Conservation (phyloP, 768 basidiomycete genomes). For the Tephrocybe sp. region DNA sequence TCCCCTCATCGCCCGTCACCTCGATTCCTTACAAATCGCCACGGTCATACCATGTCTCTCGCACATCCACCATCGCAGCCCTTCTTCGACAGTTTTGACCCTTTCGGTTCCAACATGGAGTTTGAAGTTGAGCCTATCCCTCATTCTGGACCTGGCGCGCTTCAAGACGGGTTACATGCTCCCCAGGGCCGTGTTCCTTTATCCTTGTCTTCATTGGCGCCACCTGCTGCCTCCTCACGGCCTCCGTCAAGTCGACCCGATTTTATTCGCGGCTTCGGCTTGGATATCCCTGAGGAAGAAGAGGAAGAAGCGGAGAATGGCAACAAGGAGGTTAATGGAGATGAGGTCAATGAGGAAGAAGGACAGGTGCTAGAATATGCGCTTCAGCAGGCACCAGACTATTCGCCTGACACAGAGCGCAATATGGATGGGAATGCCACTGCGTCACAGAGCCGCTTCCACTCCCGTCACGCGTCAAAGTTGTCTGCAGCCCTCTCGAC, state of each 20-base stretch:
- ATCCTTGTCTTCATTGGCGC: conserved; percentile 43
- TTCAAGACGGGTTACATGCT: conserved; percentile 40
- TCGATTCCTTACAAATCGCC: conserved; percentile 50
- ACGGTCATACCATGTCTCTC: conserved; percentile 76
- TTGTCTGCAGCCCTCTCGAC: conserved; percentile 70
- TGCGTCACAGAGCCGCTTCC: conserved; percentile 48
- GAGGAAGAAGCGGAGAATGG: conserved; percentile 51
- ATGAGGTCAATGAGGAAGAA: conserved; percentile 38
- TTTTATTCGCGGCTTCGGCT: conserved; percentile 76
- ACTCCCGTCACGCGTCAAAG: conserved; percentile 70
- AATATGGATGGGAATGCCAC: conserved; percentile 42
- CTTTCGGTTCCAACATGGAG: conserved; percentile 60
- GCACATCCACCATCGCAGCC: conserved; percentile 54
- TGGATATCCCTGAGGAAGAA: conserved; percentile 77
- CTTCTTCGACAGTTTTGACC: conserved; percentile 49
- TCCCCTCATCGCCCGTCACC: conserved; percentile 42
- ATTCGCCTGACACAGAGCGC: conserved; percentile 26
- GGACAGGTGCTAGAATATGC: conserved; percentile 28
- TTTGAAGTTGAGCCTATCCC: conserved; percentile 33
- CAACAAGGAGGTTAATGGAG: conserved; percentile 22
- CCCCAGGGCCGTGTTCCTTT: conserved; percentile 57
- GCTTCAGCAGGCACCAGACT: conserved; percentile 28
- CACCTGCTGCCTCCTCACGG: conserved; percentile 41
- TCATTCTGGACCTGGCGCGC: conserved; percentile 21
- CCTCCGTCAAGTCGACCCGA: conserved; percentile 59